A percentile compares a stretch with the other conserved stretches of the same genome.
These are phyloP conservation scores for Hibiscus tridactylites DNA, from an alignment of 345 rosid genomes.

Conservation along the genomic window DNA sequence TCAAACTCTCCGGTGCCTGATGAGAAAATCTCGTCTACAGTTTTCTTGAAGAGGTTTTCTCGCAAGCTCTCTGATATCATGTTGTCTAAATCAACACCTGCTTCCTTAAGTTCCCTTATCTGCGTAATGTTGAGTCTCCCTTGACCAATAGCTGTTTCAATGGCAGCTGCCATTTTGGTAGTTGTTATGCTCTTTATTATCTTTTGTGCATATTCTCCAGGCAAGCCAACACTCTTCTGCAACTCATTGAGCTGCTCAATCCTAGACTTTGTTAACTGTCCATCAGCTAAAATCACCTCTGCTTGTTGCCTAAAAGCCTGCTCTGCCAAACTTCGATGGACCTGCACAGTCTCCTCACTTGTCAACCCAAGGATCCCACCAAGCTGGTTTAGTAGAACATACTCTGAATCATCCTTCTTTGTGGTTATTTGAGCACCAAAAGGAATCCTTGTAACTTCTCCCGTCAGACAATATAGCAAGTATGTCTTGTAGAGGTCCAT, in stretches of 20 bases:
- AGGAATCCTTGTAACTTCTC: slow-evolving; percentile 64
- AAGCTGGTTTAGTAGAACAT: slow-evolving; percentile 65
- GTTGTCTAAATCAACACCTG: slow-evolving; percentile 68
- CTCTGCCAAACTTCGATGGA: slow-evolving; percentile 81
- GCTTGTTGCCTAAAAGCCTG: slow-evolving; percentile 88
- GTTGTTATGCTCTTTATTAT: slow-evolving; percentile 76
- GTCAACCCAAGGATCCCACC: slow-evolving; percentile 83
- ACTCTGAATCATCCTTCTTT: slow-evolving; percentile 74
- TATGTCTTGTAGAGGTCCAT: slow-evolving; percentile 78
- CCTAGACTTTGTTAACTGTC: slow-evolving; percentile 81
- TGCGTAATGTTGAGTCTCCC: slow-evolving; percentile 81
- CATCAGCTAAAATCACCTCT: slow-evolving; percentile 94
- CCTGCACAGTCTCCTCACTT: slow-evolving; percentile 58
- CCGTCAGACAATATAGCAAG: slow-evolving; percentile 76
- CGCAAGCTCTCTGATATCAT: slow-evolving; percentile 71
- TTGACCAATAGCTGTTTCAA: slow-evolving; percentile 77
- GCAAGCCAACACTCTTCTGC: slow-evolving; percentile 86
- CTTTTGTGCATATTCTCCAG: slow-evolving; percentile 76
- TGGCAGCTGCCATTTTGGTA: slow-evolving; percentile 78
- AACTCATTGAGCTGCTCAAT: slow-evolving; percentile 70
- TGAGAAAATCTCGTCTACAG: slow-evolving; percentile 82
- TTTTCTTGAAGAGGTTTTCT: slow-evolving; percentile 77
- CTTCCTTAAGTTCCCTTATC: slow-evolving; percentile 88
- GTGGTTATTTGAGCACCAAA: slow-evolving; percentile 77
- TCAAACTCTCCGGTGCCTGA: slow-evolving; percentile 97